These are phyloP conservation scores for Mucor piriformis DNA, from an alignment of 371 early-diverging fungal genomes.

Conservation along the genomic window DNA sequence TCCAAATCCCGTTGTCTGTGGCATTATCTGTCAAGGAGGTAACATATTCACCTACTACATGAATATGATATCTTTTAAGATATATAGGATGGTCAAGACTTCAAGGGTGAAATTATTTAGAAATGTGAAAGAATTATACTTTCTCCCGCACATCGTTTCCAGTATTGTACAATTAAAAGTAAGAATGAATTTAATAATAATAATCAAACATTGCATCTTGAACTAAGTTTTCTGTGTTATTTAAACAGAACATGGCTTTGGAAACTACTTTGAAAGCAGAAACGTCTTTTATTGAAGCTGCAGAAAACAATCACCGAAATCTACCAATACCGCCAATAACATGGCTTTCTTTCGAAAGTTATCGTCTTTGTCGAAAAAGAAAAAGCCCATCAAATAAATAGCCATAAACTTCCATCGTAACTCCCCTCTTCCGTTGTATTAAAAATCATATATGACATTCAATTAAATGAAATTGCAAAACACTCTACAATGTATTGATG, in stretches of 20 bases:
- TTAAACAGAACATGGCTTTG: conserved; percentile 21
- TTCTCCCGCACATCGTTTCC: conserved; percentile 15
- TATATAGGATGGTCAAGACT: conserved; percentile 12
- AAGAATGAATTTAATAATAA: conserved; percentile 16
- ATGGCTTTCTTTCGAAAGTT: conserved; percentile 19
- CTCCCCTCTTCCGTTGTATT: conserved; percentile 12
- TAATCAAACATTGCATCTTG: conserved; percentile 14
- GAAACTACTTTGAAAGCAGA: conserved; percentile 10
- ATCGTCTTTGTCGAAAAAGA: conserved; percentile 16
- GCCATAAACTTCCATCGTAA: conserved; percentile 8
- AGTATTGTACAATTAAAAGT: conserved; percentile 18
- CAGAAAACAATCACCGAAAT: conserved; percentile 16
- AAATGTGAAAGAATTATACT: conserved; percentile 13
- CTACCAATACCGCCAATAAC: conserved; percentile 11
- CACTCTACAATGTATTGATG: background rate
- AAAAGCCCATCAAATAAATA: conserved; percentile 16
- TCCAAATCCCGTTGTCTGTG: conserved; percentile 19
- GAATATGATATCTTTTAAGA: conserved; percentile 16
- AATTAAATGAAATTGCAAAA: too few species aligned
- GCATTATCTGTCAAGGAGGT: conserved; percentile 12
- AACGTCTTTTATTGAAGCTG: conserved; percentile 12
- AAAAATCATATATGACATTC: conserved; percentile 16
- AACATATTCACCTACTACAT: conserved; percentile 10
- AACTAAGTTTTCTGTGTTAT: conserved; percentile 18
- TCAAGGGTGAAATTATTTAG: conserved; percentile 11